Evolutionary conservation across 768 basidiomycete genomes (phyloP).

Genomic region (Stropharia rugosoannulata): DNA sequence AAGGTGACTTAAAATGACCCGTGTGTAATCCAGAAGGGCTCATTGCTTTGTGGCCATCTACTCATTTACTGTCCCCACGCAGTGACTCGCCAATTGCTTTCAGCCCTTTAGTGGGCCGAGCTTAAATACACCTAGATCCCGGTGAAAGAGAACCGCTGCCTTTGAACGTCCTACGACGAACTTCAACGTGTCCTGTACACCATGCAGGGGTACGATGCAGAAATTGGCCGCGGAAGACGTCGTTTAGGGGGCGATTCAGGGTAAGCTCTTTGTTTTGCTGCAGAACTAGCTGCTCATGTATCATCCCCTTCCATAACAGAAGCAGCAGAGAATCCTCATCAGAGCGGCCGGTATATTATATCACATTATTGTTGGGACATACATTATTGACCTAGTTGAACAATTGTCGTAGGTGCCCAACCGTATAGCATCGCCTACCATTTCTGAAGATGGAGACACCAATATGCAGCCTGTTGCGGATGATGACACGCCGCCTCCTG

Average conservation of each 20-base stretch:
- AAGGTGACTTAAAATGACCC: no score
- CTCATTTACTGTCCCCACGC: no score
- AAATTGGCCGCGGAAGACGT: constrained; percentile 37
- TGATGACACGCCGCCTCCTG: constrained; percentile 49
- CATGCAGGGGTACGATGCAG: constrained; percentile 25
- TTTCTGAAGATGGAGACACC: constrained; percentile 49
- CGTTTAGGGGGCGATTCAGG: constrained; percentile 26
- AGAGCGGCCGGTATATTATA: constrained; percentile 34
- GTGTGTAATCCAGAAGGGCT: no score
- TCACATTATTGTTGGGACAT: not conserved
- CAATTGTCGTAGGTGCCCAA: constrained; percentile 33
- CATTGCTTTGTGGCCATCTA: constrained; percentile 3
- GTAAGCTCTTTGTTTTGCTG: constrained; percentile 22
- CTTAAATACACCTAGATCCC: not conserved
- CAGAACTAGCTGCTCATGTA: not conserved
- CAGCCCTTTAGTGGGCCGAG: not conserved
- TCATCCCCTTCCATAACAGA: constrained; percentile 26
- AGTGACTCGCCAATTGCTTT: no score
- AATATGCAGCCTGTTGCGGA: constrained; percentile 37
- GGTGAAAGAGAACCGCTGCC: no score
- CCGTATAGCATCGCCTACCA: constrained; percentile 49
- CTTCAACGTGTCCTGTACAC: not conserved
- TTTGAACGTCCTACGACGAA: no score
- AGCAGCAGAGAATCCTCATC: constrained; percentile 62
- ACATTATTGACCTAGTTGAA: not conserved